These are phyloP conservation scores for Heliophila coronopifolia DNA, from an alignment of 441 rosid species.

Conservation along the genomic window DNA sequence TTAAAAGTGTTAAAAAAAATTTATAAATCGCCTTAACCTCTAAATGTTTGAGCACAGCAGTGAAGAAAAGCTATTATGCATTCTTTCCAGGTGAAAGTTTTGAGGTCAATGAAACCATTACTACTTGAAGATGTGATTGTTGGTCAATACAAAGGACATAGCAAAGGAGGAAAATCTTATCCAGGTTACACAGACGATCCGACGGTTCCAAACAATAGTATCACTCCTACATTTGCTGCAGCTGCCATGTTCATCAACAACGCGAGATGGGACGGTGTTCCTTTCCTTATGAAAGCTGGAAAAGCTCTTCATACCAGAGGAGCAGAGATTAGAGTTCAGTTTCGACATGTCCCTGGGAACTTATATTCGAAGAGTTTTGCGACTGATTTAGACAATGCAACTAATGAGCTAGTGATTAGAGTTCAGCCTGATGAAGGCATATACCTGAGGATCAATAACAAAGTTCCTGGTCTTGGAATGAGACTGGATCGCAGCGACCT, in stretches of 20 bases:
- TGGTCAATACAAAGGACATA: slow-evolving; percentile 82
- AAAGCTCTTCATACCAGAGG: slow-evolving; percentile 77
- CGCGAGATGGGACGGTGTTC: slow-evolving; percentile 93
- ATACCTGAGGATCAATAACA: slow-evolving; percentile 83
- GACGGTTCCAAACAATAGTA: slow-evolving; percentile 58
- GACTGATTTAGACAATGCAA: slow-evolving; percentile 65
- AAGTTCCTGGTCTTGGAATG: slow-evolving; percentile 95
- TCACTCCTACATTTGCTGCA: slow-evolving; percentile 87
- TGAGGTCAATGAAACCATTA: slow-evolving; percentile 72
- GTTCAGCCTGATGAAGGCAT: slow-evolving; percentile 97
- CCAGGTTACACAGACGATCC: slow-evolving; percentile 73
- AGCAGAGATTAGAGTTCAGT: slow-evolving; percentile 91
- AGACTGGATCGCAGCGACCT: slow-evolving; percentile 83
- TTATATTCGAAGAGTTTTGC: slow-evolving; percentile 59
- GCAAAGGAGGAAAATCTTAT: slow-evolving; percentile 44
- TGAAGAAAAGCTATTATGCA: too few species aligned
- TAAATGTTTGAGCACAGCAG: too few species aligned
- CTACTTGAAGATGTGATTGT: slow-evolving; percentile 58
- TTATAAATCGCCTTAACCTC: too few species aligned
- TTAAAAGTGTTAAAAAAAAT: too few species aligned
- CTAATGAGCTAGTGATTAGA: slow-evolving; percentile 85
- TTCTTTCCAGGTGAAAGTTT: slow-evolving; percentile 59
- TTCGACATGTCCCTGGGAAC: slow-evolving; percentile 90
- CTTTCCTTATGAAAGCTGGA: slow-evolving; percentile 88
- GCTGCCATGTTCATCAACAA: slow-evolving; percentile 79